Conservation (phyloP, 164 flowering plant genomes). For the Litsea cubeba region DNA sequence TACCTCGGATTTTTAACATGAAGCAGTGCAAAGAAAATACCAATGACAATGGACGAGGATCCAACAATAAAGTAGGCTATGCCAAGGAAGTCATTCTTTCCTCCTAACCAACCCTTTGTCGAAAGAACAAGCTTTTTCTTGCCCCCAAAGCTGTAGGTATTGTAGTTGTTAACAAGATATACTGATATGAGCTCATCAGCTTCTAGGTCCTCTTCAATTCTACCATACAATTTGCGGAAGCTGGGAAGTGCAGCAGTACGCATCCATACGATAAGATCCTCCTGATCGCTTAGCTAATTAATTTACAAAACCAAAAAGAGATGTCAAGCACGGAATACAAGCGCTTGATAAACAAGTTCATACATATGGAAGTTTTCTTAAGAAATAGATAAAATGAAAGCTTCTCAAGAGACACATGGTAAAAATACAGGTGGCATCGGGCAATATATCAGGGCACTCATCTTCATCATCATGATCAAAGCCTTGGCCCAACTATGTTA, state of each 20-base stretch:
- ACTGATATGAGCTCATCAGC: conserved; percentile 48
- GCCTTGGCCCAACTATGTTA: too few relatives aligned
- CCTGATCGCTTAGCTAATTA: conserved; percentile 73
- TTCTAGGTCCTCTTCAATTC: conserved; percentile 71
- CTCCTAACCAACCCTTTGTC: conserved; percentile 82
- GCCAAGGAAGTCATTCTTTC: conserved; percentile 75
- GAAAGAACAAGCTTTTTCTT: conserved; percentile 74
- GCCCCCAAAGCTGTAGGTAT: conserved; percentile 87
- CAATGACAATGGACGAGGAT: conserved; percentile 37
- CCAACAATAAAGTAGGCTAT: conserved; percentile 61
- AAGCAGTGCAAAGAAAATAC: conserved; percentile 57
- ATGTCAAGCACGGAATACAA: conserved; percentile 4
- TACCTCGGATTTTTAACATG: conserved; percentile 70
- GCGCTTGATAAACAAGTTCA: not conserved
- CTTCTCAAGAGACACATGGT: too few relatives aligned
- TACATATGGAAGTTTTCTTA: too few relatives aligned
- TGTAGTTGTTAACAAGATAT: conserved; percentile 63
- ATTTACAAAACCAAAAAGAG: conserved; percentile 7
- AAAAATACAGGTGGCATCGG: not conserved
- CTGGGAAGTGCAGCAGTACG: conserved; percentile 88
- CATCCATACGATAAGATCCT: conserved; percentile 95
- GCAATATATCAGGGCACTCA: too few relatives aligned
- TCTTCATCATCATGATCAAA: too few relatives aligned
- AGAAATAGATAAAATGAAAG: too few relatives aligned
- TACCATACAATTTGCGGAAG: conserved; percentile 84